Conservation (phyloP, 2,329 filamentous ascomycete species). For the Cladosporium velox region DNA sequence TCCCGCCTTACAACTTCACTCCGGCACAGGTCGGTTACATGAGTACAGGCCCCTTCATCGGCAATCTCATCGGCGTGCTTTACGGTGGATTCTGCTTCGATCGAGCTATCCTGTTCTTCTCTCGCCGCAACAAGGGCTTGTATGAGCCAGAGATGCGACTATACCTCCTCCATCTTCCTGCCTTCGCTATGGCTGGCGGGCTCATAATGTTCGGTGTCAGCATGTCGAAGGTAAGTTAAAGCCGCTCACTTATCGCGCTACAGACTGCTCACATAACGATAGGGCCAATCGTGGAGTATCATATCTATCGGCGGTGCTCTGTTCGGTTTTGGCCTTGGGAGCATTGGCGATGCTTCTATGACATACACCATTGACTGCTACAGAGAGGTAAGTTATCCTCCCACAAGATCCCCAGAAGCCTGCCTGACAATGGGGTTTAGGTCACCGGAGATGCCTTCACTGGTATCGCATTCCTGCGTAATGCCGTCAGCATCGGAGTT, state of each 20-base stretch:
- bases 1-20: constrained; percentile 46
- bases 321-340: constrained; percentile 25
- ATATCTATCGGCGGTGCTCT: constrained; percentile 16
- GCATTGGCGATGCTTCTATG: constrained; percentile 24
- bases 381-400: constrained; percentile 19
- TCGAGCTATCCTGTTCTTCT: constrained; percentile 25
- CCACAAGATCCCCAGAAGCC: neutral
- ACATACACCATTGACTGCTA: constrained; percentile 29
- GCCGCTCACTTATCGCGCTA: neutral
- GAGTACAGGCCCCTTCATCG: constrained; percentile 49
- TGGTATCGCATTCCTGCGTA: constrained; percentile 22
- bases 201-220: neutral
- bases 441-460: neutral
- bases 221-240: neutral
- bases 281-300: neutral
- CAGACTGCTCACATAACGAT: neutral
- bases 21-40: constrained; percentile 51
- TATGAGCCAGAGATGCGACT: constrained; percentile 29
- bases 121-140: constrained; percentile 28
- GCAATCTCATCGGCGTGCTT: constrained; percentile 24
- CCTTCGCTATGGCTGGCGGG: neutral
- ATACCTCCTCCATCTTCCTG: neutral
- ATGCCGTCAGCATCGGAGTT: constrained; percentile 27
- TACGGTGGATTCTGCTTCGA: constrained; percentile 24
- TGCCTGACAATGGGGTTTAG: neutral